Percentiles rank a stretch among this genome's conserved stretches.
phyloP scores from a whole-genome alignment of 805 yeast genomes.

The Yarrowia keelungensis region DNA sequence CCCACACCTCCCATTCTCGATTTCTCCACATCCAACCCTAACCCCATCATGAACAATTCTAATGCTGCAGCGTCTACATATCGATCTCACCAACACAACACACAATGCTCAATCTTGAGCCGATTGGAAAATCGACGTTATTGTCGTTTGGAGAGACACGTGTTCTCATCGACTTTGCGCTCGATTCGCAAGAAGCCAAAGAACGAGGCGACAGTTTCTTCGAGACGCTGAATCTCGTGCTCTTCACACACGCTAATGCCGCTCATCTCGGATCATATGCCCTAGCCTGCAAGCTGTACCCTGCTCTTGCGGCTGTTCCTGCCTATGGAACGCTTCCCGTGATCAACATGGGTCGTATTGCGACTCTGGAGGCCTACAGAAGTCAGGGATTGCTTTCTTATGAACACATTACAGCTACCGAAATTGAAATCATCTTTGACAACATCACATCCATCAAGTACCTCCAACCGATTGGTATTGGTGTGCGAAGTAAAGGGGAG shows the following conservation, averaged over 20 bases:
- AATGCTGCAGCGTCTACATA: neutral
- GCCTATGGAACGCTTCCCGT: constrained; percentile 92
- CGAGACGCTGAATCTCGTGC: constrained; percentile 55
- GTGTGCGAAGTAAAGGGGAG: constrained; percentile 29
- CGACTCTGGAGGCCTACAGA: constrained; percentile 84
- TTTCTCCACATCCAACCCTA: constrained; percentile 2
- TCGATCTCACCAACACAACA: neutral
- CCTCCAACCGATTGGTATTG: constrained; percentile 70
- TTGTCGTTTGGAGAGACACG: constrained; percentile 24
- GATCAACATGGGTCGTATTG: constrained; percentile 79
- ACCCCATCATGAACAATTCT: constrained; percentile 13
- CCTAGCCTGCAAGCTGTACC: constrained; percentile 63
- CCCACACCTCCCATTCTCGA: too few relatives aligned
- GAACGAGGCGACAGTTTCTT: constrained; percentile 53
- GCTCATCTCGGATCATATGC: constrained; percentile 83
- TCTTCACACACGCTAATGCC: constrained; percentile 86
- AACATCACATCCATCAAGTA: constrained; percentile 72
- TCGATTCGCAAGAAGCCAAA: constrained; percentile 53
- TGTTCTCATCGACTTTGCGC: constrained; percentile 25
- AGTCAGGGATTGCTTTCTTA: constrained; percentile 72
- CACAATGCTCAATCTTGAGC: constrained; percentile 37
- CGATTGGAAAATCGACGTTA: constrained; percentile 27
- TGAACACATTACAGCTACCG: constrained; percentile 67
- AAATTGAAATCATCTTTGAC: constrained; percentile 83
- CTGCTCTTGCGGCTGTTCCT: constrained; percentile 66